These are phyloP conservation scores for Irpex sp. DNA, from an alignment of 1,284 basidiomycete species.

Conservation along the genomic window DNA sequence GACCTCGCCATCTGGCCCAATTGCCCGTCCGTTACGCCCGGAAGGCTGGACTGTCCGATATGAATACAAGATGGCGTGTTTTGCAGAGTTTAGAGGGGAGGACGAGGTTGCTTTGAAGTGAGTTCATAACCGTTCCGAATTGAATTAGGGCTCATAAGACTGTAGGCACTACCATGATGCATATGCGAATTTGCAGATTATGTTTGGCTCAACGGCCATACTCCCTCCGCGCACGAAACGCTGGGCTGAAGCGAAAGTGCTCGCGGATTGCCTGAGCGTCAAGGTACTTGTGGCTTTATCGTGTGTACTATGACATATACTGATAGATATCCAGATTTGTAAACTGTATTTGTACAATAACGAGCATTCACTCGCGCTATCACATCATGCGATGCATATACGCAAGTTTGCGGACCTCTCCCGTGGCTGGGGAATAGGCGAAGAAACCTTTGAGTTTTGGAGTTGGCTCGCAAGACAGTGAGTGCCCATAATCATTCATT, in stretches of 20 bases:
- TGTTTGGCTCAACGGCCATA: conserved; percentile 84
- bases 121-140: conserved; percentile 20
- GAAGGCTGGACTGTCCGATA: conserved; percentile 96
- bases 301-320: not conserved
- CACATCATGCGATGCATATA: conserved; percentile 80
- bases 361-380: conserved; percentile 71
- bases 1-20: conserved; percentile 37
- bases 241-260: conserved; percentile 97
- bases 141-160: conserved; percentile 5
- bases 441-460: conserved; percentile 96
- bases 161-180: conserved; percentile 87
- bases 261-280: conserved; percentile 87
- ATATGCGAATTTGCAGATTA: conserved; percentile 73
- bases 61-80: conserved; percentile 95
- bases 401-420: conserved; percentile 85
- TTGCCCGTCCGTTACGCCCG: conserved; percentile 58
- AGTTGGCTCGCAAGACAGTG: conserved; percentile 92
- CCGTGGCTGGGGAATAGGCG: conserved; percentile 94
- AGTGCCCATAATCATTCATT: conserved; percentile 27
- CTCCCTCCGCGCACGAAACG: conserved; percentile 91
- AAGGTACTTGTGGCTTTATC: conserved; percentile 47
- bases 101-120: conserved; percentile 84
- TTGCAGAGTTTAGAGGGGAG: conserved; percentile 91
- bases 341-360: conserved; percentile 88
- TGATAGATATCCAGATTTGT: conserved; percentile 51